Evolutionary conservation across 768 basidiomycete species (phyloP).

Genomic region (Sporobolomyces phaffii): DNA sequence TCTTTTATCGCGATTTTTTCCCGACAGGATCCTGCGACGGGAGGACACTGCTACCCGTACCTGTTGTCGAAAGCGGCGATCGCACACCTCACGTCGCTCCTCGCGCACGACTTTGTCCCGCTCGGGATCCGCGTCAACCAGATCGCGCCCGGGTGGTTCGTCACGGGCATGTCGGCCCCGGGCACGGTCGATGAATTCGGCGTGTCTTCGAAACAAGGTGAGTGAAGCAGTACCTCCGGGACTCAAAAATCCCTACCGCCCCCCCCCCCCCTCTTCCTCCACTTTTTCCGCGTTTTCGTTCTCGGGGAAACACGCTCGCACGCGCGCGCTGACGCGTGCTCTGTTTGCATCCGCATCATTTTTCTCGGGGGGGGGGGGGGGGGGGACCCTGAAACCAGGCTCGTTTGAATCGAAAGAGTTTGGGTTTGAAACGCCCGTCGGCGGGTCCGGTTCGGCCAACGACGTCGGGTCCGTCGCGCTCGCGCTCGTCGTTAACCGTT

Average conservation of each 20-base stretch:
- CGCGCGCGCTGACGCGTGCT: too few relatives aligned
- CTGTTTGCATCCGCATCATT: too few relatives aligned
- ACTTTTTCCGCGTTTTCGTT: background rate
- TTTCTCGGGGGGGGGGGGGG: too few relatives aligned
- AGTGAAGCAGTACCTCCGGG: too few relatives aligned
- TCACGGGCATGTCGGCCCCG: slow-evolving; percentile 41
- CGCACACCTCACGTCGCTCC: slow-evolving; percentile 51
- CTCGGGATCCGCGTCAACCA: slow-evolving; percentile 54
- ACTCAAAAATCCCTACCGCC: too few relatives aligned
- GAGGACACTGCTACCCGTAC: slow-evolving; percentile 51
- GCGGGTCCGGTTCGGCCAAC: slow-evolving; percentile 47
- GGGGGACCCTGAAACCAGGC: too few relatives aligned
- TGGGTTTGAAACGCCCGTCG: slow-evolving; percentile 48
- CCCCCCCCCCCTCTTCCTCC: background rate
- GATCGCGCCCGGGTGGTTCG: slow-evolving; percentile 50
- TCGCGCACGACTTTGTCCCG: slow-evolving; percentile 53
- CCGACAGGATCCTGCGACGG: slow-evolving; percentile 49
- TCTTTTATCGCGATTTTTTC: background rate
- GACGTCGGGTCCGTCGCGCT: slow-evolving; percentile 53
- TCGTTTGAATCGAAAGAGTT: slow-evolving; percentile 29
- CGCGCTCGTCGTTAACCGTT: slow-evolving; percentile 52
- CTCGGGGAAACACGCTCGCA: too few relatives aligned
- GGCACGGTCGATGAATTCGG: slow-evolving; percentile 44
- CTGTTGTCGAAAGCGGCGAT: slow-evolving; percentile 53
- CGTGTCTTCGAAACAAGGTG: slow-evolving; percentile 6